Conservation (phyloP, 108 stramenopile species). For the Pseudonitzschia delicatissima region DNA sequence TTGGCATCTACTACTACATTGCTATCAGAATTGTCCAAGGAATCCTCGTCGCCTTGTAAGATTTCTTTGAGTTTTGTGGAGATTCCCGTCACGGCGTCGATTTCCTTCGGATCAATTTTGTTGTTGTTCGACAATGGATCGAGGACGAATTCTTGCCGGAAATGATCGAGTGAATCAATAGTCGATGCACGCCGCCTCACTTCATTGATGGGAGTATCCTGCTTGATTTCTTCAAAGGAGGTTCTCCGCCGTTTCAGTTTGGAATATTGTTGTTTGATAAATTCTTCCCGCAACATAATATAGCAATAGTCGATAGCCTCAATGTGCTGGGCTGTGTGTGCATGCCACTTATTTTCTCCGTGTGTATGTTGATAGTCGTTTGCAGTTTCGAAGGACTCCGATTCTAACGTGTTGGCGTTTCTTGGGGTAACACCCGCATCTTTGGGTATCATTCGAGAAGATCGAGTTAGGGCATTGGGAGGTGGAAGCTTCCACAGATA, state of each 20-base stretch:
- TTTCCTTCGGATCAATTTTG: background rate
- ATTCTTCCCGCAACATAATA: constrained; percentile 35
- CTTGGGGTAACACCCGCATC: background rate
- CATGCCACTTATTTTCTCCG: constrained; percentile 24
- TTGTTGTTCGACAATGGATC: background rate
- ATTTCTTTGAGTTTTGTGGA: background rate
- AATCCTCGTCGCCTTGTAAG: background rate
- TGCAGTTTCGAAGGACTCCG: background rate
- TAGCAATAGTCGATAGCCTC: constrained; percentile 43
- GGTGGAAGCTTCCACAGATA: constrained; percentile 34
- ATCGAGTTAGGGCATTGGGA: constrained; percentile 10
- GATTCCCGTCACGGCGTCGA: background rate
- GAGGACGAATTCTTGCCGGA: constrained; percentile 4
- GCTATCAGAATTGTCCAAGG: background rate
- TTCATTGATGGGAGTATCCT: background rate
- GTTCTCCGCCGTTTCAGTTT: background rate
- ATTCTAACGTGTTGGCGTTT: background rate
- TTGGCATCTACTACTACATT: background rate
- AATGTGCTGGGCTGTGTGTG: constrained; percentile 27
- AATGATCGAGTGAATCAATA: background rate
- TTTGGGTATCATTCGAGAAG: background rate
- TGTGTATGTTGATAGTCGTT: background rate
- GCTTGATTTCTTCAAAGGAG: background rate
- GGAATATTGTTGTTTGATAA: constrained; percentile 15
- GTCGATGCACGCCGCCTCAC: background rate